These are phyloP conservation scores for Rutstroemia sydowiana DNA, from an alignment of 2,329 filamentous ascomycete species.

Conservation along the genomic window DNA sequence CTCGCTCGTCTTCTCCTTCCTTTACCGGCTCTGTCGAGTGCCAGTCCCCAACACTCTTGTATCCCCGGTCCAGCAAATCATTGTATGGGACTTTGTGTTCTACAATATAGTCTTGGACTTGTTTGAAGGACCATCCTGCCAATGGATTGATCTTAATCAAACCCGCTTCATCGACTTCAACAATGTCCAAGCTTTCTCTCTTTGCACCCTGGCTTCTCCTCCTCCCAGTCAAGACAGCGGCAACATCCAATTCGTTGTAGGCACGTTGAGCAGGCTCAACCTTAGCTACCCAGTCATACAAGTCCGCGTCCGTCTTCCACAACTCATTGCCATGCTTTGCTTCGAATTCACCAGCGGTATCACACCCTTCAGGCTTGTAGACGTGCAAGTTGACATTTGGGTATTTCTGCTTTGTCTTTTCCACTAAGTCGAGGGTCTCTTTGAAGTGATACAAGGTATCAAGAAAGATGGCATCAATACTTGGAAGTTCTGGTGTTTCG, in stretches of 20 bases:
- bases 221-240: slow-evolving; percentile 86
- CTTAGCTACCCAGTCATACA: slow-evolving; percentile 97
- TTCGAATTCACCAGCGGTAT: slow-evolving; percentile 71
- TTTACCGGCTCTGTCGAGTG: slow-evolving; percentile 89
- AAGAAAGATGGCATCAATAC: slow-evolving; percentile 68
- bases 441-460: slow-evolving; percentile 78
- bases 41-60: slow-evolving; percentile 98
- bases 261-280: slow-evolving; percentile 92
- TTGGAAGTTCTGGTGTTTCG: slow-evolving; percentile 51
- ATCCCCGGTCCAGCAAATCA: slow-evolving; percentile 80
- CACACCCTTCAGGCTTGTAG: slow-evolving; percentile 75
- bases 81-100: slow-evolving; percentile 92
- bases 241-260: slow-evolving; percentile 79
- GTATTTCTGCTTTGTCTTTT: slow-evolving; percentile 70
- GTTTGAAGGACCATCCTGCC: slow-evolving; percentile 85
- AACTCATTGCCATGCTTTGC: slow-evolving; percentile 71
- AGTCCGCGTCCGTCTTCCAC: slow-evolving; percentile 78
- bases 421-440: slow-evolving; percentile 67
- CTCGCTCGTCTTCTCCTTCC: slow-evolving; percentile 90
- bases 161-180: slow-evolving; percentile 82
- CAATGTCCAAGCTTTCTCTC: slow-evolving; percentile 80
- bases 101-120: slow-evolving; percentile 82
- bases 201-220: slow-evolving; percentile 88
- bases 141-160: slow-evolving; percentile 97
- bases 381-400: slow-evolving; percentile 75